These are phyloP conservation scores for Floccularia luteovirens DNA, from an alignment of 768 basidiomycete species.

Conservation along the genomic window DNA sequence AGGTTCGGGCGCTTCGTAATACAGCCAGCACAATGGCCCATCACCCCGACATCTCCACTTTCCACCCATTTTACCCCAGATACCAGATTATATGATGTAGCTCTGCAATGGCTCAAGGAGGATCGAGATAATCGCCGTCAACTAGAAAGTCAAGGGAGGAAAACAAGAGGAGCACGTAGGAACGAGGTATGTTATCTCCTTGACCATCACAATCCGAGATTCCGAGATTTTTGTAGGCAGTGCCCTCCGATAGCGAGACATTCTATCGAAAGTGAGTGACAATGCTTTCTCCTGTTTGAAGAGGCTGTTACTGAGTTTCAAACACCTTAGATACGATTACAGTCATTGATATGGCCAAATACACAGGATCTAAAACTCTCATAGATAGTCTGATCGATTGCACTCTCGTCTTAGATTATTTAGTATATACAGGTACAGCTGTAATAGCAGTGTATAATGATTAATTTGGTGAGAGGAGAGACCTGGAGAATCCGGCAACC, in stretches of 20 bases:
- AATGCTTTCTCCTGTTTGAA: slow-evolving; percentile 8
- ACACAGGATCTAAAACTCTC: too few species aligned
- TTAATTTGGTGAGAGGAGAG: too few species aligned
- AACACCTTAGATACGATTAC: slow-evolving; percentile 30
- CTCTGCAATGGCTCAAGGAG: slow-evolving; percentile 81
- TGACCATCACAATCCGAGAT: slow-evolving; percentile 3
- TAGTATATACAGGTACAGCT: too few species aligned
- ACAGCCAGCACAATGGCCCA: slow-evolving; percentile 65
- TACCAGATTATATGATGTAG: slow-evolving; percentile 57
- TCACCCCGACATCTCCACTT: slow-evolving; percentile 17
- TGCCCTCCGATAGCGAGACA: slow-evolving; percentile 70
- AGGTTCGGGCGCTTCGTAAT: slow-evolving; percentile 71
- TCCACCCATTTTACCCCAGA: slow-evolving; percentile 13
- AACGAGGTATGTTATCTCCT: slow-evolving; percentile 34
- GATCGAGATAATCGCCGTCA: slow-evolving; percentile 63
- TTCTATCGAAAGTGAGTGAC: slow-evolving; percentile 77
- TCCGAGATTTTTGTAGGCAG: slow-evolving; percentile 25
- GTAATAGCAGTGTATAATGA: too few species aligned
- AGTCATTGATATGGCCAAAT: slow-evolving; percentile 23
- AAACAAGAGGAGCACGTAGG: slow-evolving; percentile 52
- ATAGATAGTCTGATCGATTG: too few species aligned
- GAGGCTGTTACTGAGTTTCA: not conserved
- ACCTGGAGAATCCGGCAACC: too few species aligned
- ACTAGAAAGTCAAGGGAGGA: slow-evolving; percentile 50
- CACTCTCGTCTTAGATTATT: too few species aligned